Evolutionary conservation across 2,329 filamentous ascomycete species (phyloP), one percentile per base, ranked within the genome.

Genomic region (Dactylellina sp.): DNA sequence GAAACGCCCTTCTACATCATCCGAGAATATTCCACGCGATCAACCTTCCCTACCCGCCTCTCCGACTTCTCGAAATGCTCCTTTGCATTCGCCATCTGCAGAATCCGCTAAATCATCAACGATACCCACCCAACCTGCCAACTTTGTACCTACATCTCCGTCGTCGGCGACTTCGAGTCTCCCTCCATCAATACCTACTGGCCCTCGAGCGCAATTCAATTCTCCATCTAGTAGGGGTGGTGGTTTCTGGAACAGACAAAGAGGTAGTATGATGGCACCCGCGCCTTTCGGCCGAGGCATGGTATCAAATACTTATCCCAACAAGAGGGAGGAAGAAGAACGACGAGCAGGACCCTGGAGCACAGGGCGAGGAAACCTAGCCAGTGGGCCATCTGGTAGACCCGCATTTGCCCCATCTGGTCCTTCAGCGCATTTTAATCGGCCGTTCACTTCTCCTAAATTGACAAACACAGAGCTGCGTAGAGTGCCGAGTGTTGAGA

Each of bases 121-220:
- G n/a, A 60, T 61, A 5, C 68, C 68, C 11, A 53, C 56, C 44
- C 68, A 72, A 20, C 68, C 68, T 25, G 60, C 60, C 2, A 59
- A 72, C 44, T 72, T 72, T 57, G 46, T 59, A 7, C 68, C 68
- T n/a, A 72, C 68, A 37, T 72, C 68, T 7, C 68, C 68, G 3
- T 72, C 68, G 9, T 57, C 55, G 14, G 44, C 53, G 3, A 52
- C 59, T 11, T 59, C 64, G 25, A 60, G 24, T 20, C 16, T 72
- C 9, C 68, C 68, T 25, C 68, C 55, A 14, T 65, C 68, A n/a
- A 46, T 64, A 14, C 68, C 68, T 11, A 72, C 68, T 2, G 68
- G 68, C 2, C 68, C 68, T 28, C 59, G 68, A 35, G 66, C 66
- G 5, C 65, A 66, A 22, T 68, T 70, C 24, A 53, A 37, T 20